Evolutionary conservation across 75 land plant species (phyloP), one percentile per base, ranked within the genome.

Genomic region (Selaginella tamariscina): DNA sequence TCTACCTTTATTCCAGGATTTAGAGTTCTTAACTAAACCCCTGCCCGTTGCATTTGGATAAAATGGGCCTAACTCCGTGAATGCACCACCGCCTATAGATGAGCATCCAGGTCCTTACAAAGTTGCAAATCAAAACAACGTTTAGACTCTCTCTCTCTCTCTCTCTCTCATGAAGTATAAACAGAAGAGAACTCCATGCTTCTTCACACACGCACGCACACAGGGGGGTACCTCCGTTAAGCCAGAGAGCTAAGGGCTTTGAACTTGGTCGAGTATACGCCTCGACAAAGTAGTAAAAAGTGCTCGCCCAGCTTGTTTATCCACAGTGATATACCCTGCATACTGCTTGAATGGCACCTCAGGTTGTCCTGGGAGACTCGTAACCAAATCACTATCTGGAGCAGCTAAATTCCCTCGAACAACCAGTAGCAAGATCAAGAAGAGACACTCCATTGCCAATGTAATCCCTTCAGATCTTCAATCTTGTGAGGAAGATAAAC

Each of bases 291-390:
- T 59, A 59, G 26, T 59, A 59, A 26, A 59, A 59, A 77, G 55
- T 2, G 69, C 80, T 49, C 79, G 65, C 32, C 72, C 80, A 55
- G 70, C 64, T 0, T 32, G 55, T 23, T 32, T 59, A 32, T 72
- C 67, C 23, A 79, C 70, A 59, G 62, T 59, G 18, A 59, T 23
- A 59, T 59, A 59, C n/a, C 62, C 62, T 2, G 62, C 62, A n/a
- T 59, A 59, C 23, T 59, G 62, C 26, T 27, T 59, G 62, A 59
- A 59, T 21, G 24, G 23, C 2, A 59, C 62, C 8, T 5, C 21
- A 8, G 62, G 62, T 23, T 59, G 62, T 59, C 62, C 62, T 59
- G 62, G 62, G 8, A 59, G 26, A 59, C 23, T 59, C 18, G 23
- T 59, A 5, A 59, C 62, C 62, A 59, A 26, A 59, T 59, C 62